A percentile compares a stretch with the other conserved stretches of the same genome.
These are phyloP conservation scores for Copromyces sp. DNA, from an alignment of 495 filamentous ascomycete species.

Conservation along the genomic window DNA sequence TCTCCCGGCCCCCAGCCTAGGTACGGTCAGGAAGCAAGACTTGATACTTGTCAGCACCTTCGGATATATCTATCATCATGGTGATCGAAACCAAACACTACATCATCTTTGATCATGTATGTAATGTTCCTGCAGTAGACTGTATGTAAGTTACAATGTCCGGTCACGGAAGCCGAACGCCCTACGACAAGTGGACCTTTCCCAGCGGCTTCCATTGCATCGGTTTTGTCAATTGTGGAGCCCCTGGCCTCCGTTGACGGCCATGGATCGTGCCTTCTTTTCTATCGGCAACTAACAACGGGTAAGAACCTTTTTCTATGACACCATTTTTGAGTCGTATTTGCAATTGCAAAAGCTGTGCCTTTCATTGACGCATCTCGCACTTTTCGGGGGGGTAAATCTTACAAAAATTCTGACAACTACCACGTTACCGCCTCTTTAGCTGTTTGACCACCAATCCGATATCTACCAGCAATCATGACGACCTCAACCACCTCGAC, in stretches of 20 bases:
- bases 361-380: not conserved
- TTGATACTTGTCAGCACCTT: not conserved
- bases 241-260: not conserved
- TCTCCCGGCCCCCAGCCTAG: not conserved
- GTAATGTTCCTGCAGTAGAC: not conserved
- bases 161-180: not conserved
- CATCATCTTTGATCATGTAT: not conserved
- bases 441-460: not conserved
- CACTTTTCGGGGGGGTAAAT: not conserved
- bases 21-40: not conserved
- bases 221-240: not conserved
- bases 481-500: not conserved
- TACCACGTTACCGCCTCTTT: not conserved
- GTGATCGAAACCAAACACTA: not conserved
- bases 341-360: not conserved
- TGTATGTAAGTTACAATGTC: not conserved
- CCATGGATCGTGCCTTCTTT: not conserved
- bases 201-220: not conserved
- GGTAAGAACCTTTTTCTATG: not conserved
- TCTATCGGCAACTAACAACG: not conserved
- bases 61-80: not conserved
- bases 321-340: not conserved
- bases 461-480: not conserved
- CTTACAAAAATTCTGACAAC: not conserved
- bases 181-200: not conserved